These are phyloP conservation scores for Orbilia blumenaviensis DNA, from an alignment of 2,329 filamentous ascomycete species.

Conservation along the genomic window DNA sequence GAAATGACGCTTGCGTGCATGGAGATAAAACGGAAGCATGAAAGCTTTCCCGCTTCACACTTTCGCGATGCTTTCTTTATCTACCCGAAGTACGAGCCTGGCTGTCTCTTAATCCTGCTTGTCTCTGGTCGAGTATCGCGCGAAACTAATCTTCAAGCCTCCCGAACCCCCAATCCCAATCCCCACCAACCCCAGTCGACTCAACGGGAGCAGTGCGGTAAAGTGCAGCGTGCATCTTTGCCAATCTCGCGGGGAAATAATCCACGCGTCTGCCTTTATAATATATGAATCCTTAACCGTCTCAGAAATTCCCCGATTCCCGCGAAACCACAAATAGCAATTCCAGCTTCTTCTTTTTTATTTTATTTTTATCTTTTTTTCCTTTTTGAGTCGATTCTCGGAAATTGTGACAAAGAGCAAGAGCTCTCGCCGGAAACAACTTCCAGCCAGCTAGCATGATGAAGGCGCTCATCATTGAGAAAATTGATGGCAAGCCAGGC, in stretches of 20 bases:
- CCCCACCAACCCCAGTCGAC: too few species aligned
- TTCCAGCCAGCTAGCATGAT: conserved; percentile 61
- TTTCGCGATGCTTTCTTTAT: conserved; percentile 16
- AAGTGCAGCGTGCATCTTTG: not conserved
- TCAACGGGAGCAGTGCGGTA: too few species aligned
- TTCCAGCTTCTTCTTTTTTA: conserved; percentile 1
- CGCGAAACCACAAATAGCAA: conserved; percentile 17
- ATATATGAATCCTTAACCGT: conserved; percentile 37
- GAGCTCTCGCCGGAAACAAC: not conserved
- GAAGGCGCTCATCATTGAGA: conserved; percentile 70
- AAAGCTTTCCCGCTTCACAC: not conserved
- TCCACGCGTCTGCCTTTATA: conserved; percentile 5
- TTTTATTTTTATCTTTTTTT: not conserved
- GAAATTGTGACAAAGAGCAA: conserved; percentile 18
- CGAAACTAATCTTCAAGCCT: not conserved
- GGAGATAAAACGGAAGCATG: conserved; percentile 7
- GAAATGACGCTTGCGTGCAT: not conserved
- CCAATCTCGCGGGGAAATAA: conserved; percentile 13
- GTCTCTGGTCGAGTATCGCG: conserved; percentile 1
- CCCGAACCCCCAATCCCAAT: too few species aligned
- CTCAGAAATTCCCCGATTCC: conserved; percentile 48
- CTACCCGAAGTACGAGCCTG: conserved; percentile 7
- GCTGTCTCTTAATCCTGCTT: not conserved
- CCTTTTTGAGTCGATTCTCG: not conserved
- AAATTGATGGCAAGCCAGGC: conserved; percentile 82